phyloP scores from a whole-genome alignment of 495 filamentous ascomycete species.

The Neurospora hispaniola region DNA sequence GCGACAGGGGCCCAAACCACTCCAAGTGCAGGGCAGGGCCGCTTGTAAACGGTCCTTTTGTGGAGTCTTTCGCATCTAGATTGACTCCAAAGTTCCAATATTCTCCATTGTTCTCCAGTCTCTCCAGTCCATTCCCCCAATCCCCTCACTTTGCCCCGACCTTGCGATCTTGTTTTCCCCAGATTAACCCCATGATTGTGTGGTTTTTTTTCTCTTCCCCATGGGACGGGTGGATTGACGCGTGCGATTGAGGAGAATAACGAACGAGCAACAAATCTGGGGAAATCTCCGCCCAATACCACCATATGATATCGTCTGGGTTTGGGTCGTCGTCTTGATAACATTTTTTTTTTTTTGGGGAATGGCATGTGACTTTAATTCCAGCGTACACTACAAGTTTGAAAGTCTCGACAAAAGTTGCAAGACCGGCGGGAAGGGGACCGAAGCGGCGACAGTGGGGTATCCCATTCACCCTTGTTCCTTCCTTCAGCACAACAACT shows the following conservation, averaged over 20 bases:
- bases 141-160: background rate
- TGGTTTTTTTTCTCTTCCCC: background rate
- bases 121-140: background rate
- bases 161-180: background rate
- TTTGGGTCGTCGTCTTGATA: background rate
- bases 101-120: background rate
- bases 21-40: background rate
- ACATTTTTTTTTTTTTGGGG: too few relatives aligned
- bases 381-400: background rate
- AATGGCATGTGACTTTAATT: background rate
- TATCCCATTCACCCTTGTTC: background rate
- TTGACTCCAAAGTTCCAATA: background rate
- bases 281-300: background rate
- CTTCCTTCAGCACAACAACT: background rate
- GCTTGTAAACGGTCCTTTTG: background rate
- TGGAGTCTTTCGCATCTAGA: background rate
- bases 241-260: background rate
- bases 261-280: background rate
- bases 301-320: background rate
- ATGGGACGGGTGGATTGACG: background rate
- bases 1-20: background rate
- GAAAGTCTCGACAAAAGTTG: too few relatives aligned
- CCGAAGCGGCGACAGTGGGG: background rate
- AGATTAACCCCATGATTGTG: background rate
- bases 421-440: background rate